These are phyloP conservation scores for Tympanopsis confertula DNA, from an alignment of 2,329 filamentous ascomycete species.

Conservation along the genomic window DNA sequence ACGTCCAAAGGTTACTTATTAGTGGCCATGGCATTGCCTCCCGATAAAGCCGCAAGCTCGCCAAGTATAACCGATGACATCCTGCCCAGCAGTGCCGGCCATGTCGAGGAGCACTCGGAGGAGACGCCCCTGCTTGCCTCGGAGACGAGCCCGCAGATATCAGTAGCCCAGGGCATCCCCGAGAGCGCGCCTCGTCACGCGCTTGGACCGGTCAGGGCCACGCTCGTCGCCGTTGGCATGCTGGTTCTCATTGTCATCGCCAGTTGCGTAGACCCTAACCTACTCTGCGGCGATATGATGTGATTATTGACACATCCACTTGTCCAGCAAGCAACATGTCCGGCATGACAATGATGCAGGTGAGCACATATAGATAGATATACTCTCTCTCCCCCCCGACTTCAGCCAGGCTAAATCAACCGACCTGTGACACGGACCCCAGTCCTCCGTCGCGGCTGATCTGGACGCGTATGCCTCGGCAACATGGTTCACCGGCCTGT, in stretches of 20 bases:
- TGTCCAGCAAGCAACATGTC: background rate
- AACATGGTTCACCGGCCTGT: slow-evolving; percentile 73
- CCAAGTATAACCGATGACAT: too few species aligned
- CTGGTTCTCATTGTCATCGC: background rate
- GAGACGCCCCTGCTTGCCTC: background rate
- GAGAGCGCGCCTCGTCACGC: background rate
- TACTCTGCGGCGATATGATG: too few species aligned
- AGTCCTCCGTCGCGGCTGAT: slow-evolving; percentile 65
- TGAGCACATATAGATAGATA: background rate
- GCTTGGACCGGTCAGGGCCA: background rate
- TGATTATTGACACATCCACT: too few species aligned
- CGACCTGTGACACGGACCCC: too few species aligned
- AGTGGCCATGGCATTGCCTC: too few species aligned
- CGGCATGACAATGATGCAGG: background rate
- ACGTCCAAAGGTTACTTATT: too few species aligned
- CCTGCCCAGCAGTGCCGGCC: background rate
- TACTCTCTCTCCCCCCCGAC: background rate
- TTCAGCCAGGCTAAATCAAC: background rate
- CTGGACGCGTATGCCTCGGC: slow-evolving; percentile 61
- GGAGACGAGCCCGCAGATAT: background rate
- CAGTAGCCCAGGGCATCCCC: background rate
- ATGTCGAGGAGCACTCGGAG: background rate
- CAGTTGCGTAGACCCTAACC: too few species aligned
- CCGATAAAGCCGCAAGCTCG: too few species aligned
- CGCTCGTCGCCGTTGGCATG: background rate